These are phyloP conservation scores for Aspergillus spinulosporus DNA, from an alignment of 2,329 filamentous ascomycete genomes.

Conservation along the genomic window DNA sequence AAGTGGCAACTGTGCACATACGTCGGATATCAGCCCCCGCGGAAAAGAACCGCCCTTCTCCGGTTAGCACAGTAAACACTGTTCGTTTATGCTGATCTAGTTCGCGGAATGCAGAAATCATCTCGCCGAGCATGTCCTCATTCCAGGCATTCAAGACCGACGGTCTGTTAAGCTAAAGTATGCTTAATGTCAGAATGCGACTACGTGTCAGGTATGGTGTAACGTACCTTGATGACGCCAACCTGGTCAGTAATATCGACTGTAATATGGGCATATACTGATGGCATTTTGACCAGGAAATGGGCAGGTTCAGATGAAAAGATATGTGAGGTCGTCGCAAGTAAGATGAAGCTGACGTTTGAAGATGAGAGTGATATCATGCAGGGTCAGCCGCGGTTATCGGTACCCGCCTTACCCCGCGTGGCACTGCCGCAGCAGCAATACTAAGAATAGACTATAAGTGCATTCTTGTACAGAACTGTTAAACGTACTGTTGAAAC, in stretches of 20 bases:
- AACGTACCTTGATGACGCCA: conserved; percentile 8
- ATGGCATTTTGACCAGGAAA: neutral
- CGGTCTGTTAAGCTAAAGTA: conserved; percentile 7
- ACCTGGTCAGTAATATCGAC: conserved; percentile 2
- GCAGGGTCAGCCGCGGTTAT: neutral
- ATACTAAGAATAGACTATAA: too few relatives aligned
- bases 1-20: neutral
- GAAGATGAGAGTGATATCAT: neutral
- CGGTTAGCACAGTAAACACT: conserved; percentile 12
- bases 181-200: neutral
- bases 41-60: conserved; percentile 15
- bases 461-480: too few relatives aligned
- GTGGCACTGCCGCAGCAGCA: too few relatives aligned
- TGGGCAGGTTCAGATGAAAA: too few relatives aligned
- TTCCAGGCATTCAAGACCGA: conserved; percentile 8
- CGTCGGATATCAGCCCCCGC: conserved; percentile 12
- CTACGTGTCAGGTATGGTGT: neutral
- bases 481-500: too few relatives aligned
- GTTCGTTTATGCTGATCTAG: conserved; percentile 5
- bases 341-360: neutral
- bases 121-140: neutral
- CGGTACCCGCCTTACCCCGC: neutral
- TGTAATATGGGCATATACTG: conserved; percentile 2
- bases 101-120: conserved; percentile 12
- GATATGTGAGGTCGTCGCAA: too few relatives aligned